These are phyloP conservation scores for Boletus rufocinnamomeus DNA, from an alignment of 768 basidiomycete genomes.

Conservation along the genomic window DNA sequence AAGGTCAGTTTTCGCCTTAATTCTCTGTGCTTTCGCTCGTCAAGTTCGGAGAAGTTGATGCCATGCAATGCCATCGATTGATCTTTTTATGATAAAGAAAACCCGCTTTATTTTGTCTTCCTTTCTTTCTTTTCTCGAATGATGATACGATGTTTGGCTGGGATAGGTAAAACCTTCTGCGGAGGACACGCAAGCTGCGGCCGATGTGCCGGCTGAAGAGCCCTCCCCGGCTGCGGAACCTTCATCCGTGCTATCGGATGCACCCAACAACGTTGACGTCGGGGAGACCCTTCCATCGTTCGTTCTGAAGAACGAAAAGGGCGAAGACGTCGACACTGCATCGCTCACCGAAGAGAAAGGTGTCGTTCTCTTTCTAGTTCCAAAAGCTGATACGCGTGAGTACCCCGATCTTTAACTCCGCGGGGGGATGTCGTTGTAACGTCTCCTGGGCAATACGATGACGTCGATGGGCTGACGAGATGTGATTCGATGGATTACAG, in stretches of 20 bases:
- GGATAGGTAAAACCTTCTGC: conserved; percentile 23
- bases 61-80: background rate
- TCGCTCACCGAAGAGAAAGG: conserved; percentile 69
- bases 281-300: conserved; percentile 77
- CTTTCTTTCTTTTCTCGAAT: background rate
- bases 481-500: conserved; percentile 36
- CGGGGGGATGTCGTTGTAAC: background rate
- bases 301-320: conserved; percentile 82
- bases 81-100: background rate
- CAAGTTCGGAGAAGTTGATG: background rate
- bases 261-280: conserved; percentile 49
- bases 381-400: conserved; percentile 85
- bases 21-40: background rate
- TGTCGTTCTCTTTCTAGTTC: conserved; percentile 79
- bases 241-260: background rate
- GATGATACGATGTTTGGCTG: background rate
- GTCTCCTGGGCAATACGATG: background rate
- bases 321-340: conserved; percentile 70
- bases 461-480: conserved; percentile 4
- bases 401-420: conserved; percentile 6
- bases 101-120: background rate
- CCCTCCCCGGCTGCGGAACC: conserved; percentile 4
- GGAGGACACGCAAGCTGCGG: conserved; percentile 5
- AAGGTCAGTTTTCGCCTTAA: conserved; percentile 21
- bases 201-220: conserved; percentile 4